Evolutionary conservation across 306 rosid species (phyloP).

Genomic region (Glycine tomentella): DNA sequence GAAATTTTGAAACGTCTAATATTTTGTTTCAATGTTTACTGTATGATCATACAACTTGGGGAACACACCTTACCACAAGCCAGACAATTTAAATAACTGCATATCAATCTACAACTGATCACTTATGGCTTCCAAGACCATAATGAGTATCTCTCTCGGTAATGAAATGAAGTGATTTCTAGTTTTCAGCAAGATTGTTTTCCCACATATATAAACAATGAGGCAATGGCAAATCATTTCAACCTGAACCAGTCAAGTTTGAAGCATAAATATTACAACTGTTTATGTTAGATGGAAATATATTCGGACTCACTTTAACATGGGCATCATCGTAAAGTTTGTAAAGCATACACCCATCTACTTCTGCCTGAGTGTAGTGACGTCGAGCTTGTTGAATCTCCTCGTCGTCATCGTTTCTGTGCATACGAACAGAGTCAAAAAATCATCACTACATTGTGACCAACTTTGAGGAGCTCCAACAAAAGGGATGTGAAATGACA

Average conservation of each 20-base stretch:
- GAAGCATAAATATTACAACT: background rate
- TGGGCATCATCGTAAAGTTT: constrained; percentile 74
- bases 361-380: constrained; percentile 62
- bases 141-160: background rate
- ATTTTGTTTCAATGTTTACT: too few species aligned
- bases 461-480: background rate
- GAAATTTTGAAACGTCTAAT: too few species aligned
- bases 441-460: background rate
- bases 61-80: background rate
- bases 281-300: background rate
- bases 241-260: background rate
- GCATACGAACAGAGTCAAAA: background rate
- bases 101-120: background rate
- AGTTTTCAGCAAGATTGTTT: background rate
- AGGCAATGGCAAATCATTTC: background rate
- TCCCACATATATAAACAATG: background rate
- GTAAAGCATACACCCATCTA: constrained; percentile 56
- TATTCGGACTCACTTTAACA: constrained; percentile 60
- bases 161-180: background rate
- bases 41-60: background rate
- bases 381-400: constrained; percentile 52
- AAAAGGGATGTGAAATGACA: background rate
- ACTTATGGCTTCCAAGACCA: background rate
- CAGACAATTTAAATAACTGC: background rate
- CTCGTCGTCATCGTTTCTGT: constrained; percentile 45